phyloP scores from a whole-genome alignment of 352 stramenopile genomes.

The Pythium utonaiense region DNA sequence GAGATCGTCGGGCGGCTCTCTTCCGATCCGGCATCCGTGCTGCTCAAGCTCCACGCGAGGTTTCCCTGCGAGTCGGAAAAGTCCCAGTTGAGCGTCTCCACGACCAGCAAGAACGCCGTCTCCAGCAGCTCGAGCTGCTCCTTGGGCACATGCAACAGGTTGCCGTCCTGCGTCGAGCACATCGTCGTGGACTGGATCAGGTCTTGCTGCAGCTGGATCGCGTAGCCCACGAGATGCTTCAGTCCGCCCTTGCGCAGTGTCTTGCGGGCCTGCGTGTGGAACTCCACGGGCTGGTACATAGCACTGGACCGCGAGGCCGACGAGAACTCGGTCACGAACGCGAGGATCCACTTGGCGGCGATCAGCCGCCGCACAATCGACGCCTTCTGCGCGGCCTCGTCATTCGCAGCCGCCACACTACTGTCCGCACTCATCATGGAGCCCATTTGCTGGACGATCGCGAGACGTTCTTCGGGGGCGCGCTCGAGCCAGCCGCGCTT shows the following conservation, averaged over 20 bases:
- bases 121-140: constrained; percentile 77
- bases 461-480: constrained; percentile 38
- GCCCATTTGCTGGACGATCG: constrained; percentile 74
- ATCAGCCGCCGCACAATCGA: constrained; percentile 41
- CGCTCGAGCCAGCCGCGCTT: constrained; percentile 83
- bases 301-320: constrained; percentile 71
- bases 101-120: constrained; percentile 65
- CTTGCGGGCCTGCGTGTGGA: constrained; percentile 72
- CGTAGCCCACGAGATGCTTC: constrained; percentile 56
- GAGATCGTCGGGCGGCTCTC: constrained; percentile 41
- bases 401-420: constrained; percentile 1
- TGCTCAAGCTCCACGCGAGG: constrained; percentile 60
- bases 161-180: constrained; percentile 33
- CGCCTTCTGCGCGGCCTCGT: not conserved
- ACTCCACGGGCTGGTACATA: constrained; percentile 81
- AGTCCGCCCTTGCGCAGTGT: constrained; percentile 56
- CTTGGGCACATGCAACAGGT: constrained; percentile 34
- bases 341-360: constrained; percentile 77
- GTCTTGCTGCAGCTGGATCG: constrained; percentile 63
- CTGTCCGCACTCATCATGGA: constrained; percentile 36
- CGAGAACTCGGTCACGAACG: constrained; percentile 84
- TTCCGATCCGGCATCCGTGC: constrained; percentile 29
- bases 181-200: constrained; percentile 64
- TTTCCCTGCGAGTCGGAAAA: constrained; percentile 60
- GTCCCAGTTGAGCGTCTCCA: constrained; percentile 82